Conservation (phyloP, 2,329 filamentous ascomycete species). For the Epichloe coenophiala region DNA sequence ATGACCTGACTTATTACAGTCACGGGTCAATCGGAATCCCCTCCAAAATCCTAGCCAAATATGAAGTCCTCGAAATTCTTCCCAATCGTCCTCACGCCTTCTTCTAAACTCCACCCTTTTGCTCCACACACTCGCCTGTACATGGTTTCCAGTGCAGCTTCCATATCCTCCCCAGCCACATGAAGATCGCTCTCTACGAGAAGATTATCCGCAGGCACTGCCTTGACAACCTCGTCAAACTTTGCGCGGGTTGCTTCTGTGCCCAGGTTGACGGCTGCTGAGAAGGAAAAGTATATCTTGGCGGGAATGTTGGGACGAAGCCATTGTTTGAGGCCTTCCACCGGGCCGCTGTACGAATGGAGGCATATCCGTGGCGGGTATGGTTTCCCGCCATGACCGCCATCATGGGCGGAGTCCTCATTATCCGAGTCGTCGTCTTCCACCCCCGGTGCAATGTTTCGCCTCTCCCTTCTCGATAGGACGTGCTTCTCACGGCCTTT, state of each 20-base stretch:
- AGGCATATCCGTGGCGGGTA: constrained; percentile 85
- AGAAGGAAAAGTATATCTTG: constrained; percentile 80
- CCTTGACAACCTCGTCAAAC: constrained; percentile 52
- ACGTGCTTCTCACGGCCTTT: constrained; percentile 53
- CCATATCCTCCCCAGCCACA: constrained; percentile 69
- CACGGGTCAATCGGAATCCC: too few species aligned
- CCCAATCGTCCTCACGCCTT: constrained; percentile 55
- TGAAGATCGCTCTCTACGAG: constrained; percentile 88
- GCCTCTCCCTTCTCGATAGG: constrained; percentile 44
- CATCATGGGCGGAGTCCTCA: constrained; percentile 18
- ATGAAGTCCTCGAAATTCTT: constrained; percentile 69
- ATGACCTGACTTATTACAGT: too few species aligned
- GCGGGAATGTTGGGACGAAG: constrained; percentile 58
- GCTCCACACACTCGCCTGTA: constrained; percentile 62
- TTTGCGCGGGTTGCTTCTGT: constrained; percentile 29
- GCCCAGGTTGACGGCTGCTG: constrained; percentile 64
- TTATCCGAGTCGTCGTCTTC: constrained; percentile 26
- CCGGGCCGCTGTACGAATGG: constrained; percentile 78
- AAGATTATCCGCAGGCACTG: constrained; percentile 63
- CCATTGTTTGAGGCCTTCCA: constrained; percentile 67
- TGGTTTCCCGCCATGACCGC: constrained; percentile 28
- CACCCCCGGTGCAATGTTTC: constrained; percentile 31
- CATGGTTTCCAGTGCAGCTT: constrained; percentile 60
- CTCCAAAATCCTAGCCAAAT: constrained; percentile 33
- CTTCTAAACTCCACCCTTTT: constrained; percentile 62